A percentile compares a stretch with the other conserved stretches of the same genome.
Conservation (phyloP, 2,329 filamentous ascomycete species). For the Cladophialophora bantiana region DNA sequence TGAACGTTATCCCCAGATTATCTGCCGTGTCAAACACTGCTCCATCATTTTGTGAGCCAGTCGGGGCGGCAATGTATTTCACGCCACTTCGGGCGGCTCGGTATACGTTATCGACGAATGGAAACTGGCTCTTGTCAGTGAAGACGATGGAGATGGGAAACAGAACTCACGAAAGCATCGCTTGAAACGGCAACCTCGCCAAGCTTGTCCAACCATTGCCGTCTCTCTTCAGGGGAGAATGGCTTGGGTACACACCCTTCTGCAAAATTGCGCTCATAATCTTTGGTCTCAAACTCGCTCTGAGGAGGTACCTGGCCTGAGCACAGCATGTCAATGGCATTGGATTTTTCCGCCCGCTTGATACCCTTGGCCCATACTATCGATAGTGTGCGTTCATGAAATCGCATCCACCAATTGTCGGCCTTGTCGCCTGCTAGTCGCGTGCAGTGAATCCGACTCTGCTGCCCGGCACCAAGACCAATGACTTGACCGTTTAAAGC, state of each 20-base stretch:
- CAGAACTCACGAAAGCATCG: constrained; percentile 83
- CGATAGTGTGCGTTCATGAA: constrained; percentile 84
- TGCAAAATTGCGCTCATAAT: constrained; percentile 89
- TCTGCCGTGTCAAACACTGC: constrained; percentile 79
- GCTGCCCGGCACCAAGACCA: constrained; percentile 93
- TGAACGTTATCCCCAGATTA: constrained; percentile 89
- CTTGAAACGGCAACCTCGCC: constrained; percentile 80
- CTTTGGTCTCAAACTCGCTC: constrained; percentile 80
- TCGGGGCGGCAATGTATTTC: constrained; percentile 95
- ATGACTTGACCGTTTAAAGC: constrained; percentile 92
- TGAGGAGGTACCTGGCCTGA: constrained; percentile 82
- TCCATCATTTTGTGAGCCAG: constrained; percentile 67
- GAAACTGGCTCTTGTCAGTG: constrained; percentile 69
- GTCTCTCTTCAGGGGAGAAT: constrained; percentile 84
- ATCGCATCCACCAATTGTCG: constrained; percentile 99
- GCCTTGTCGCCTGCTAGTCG: constrained; percentile 96
- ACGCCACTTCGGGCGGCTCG: constrained; percentile 84
- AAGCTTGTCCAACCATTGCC: constrained; percentile 84
- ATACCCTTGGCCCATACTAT: constrained; percentile 98
- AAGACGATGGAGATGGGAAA: background rate
- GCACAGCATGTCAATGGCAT: constrained; percentile 94
- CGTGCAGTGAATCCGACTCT: constrained; percentile 98
- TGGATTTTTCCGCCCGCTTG: constrained; percentile 97
- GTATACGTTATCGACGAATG: constrained; percentile 98
- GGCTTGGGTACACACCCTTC: constrained; percentile 72